Conservation (phyloP, 176 grass and related monocot species). For the Guadua angustifolia region DNA sequence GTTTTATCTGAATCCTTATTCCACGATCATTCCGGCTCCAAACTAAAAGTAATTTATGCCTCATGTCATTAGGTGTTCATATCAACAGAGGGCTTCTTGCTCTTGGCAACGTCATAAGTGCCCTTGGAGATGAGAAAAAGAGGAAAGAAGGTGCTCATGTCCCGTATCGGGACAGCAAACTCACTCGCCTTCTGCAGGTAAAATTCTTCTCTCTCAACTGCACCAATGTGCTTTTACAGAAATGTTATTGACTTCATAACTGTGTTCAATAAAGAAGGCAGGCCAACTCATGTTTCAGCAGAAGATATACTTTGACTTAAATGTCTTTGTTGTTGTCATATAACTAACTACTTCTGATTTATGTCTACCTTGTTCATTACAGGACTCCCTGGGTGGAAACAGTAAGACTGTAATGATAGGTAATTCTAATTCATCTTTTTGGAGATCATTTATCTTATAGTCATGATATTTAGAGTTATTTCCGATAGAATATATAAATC, state of each 20-base stretch:
- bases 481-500: neutral
- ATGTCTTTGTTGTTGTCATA: neutral
- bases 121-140: slow-evolving; percentile 98
- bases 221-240: neutral
- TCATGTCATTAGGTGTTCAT: slow-evolving; percentile 82
- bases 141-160: slow-evolving; percentile 97
- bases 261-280: slow-evolving; percentile 15
- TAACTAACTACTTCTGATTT: slow-evolving; percentile 11
- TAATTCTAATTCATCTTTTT: slow-evolving; percentile 56
- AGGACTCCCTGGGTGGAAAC: slow-evolving; percentile 99
- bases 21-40: neutral
- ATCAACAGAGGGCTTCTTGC: slow-evolving; percentile 97
- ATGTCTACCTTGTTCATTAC: slow-evolving; percentile 39
- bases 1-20: neutral
- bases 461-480: slow-evolving; percentile 6
- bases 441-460: neutral
- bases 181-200: slow-evolving; percentile 97
- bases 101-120: slow-evolving; percentile 98
- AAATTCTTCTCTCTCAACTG: neutral
- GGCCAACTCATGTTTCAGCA: slow-evolving; percentile 22
- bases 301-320: neutral
- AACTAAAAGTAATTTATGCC: slow-evolving; percentile 15
- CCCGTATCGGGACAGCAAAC: slow-evolving; percentile 98
- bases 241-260: slow-evolving; percentile 39
- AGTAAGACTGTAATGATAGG: slow-evolving; percentile 99